phyloP scores from a whole-genome alignment of 305 asterid species.

The Rubia occidens region DNA sequence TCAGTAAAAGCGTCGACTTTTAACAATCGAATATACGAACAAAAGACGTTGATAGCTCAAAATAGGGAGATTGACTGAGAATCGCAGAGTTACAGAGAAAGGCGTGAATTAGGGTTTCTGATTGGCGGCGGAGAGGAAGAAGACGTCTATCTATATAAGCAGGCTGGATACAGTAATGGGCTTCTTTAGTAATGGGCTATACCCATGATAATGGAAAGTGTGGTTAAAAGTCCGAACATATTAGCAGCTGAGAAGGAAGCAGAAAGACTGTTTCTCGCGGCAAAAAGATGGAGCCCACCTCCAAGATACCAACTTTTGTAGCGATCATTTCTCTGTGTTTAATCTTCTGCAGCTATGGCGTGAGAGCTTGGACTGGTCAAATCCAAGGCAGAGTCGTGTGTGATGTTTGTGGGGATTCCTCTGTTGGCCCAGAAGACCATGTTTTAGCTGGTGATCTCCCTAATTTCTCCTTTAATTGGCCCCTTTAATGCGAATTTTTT shows the following conservation, averaged over 20 bases:
- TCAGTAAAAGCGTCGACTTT: not conserved
- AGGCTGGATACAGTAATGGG: not conserved
- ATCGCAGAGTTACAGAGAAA: not conserved
- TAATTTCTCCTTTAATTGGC: not conserved
- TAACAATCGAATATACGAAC: not conserved
- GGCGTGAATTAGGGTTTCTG: not conserved
- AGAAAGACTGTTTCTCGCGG: not conserved
- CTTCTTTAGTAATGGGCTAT: not conserved
- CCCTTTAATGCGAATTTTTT: not conserved
- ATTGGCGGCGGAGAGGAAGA: not conserved
- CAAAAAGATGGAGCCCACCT: slow-evolving; percentile 31
- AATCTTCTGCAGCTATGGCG: slow-evolving; percentile 21
- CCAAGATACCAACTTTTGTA: slow-evolving; percentile 17
- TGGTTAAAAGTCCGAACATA: not conserved
- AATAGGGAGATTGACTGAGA: not conserved
- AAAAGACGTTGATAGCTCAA: not conserved
- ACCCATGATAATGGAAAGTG: not conserved
- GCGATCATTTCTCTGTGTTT: slow-evolving; percentile 18
- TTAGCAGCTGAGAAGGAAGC: not conserved
- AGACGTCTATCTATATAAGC: not conserved
- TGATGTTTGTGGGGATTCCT: slow-evolving; percentile 88
- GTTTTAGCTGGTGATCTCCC: slow-evolving; percentile 39
- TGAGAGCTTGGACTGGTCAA: slow-evolving; percentile 71
- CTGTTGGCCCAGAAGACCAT: slow-evolving; percentile 82
- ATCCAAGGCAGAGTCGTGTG: slow-evolving; percentile 79